Evolutionary conservation across 768 basidiomycete genomes (phyloP), one percentile per base, ranked within the genome.

Genomic region (Scleroderma citrinum): DNA sequence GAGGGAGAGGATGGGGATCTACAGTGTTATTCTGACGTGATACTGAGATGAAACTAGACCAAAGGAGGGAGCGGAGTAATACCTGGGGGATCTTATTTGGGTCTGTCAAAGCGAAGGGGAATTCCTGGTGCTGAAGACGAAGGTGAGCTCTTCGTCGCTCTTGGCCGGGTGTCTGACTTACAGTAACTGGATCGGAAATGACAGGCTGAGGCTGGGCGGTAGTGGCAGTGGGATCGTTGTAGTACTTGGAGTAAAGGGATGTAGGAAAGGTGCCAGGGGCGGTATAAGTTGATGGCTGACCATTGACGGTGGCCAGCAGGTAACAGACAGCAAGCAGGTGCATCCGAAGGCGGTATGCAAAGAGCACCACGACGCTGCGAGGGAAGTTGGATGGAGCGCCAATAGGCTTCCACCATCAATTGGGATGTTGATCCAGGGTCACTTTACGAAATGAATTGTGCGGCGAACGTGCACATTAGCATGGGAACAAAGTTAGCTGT

Each of bases 131-230:
- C 83, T 85, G 50, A 47, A 46, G 50, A 52, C 43, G 39, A 21
- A 20, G 19, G 34, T 56, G 17, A 51, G 23, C 19, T 20, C 6
- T 6, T 32, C 23, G 12, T 10, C 58, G 52, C 48, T 45, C 16
- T 30, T 12, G 31, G n/a, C 17, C 8, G 43, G 8, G 20, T 30
- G 44, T 6, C 31, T 7, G 5, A 48, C 66, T 44, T 44, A 85
- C 86, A 23, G 76, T 75, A 29, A 87, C 76, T 8, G 84, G 82
- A 60, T 89, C 86, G 13, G 84, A 78, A 32, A 89, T 76, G 50
- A 87, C 74, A n/a, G 86, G 87, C 65, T 89, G 87, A 3, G 80
- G 80, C 60, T 89, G 87, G 1, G 74, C 78, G 12, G 77, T 76
- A 2, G 87, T 88, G 29, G 78, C 82, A 1, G 84, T 87, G 29